These are phyloP conservation scores for Rhizophagus clarus DNA, from an alignment of 192 early-diverging fungal genomes.

Conservation along the genomic window DNA sequence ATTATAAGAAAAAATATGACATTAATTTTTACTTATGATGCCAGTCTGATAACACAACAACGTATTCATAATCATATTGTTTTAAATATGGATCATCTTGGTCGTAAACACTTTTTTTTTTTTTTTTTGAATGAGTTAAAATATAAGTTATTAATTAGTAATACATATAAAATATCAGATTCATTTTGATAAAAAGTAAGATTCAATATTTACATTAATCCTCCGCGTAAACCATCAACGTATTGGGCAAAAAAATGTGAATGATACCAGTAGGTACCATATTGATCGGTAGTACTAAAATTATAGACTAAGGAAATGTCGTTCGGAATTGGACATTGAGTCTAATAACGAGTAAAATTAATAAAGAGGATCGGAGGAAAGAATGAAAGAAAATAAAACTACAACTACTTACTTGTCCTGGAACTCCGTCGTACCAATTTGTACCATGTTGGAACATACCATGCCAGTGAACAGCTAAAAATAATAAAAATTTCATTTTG, in stretches of 20 bases:
- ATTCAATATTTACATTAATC: background rate
- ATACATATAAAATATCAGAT: too few species aligned
- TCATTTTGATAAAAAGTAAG: too few species aligned
- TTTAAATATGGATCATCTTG: constrained; percentile 34
- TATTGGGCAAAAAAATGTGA: constrained; percentile 38
- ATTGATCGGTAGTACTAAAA: constrained; percentile 31
- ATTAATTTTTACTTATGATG: constrained; percentile 28
- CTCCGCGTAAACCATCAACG: constrained; percentile 35
- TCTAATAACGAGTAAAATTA: background rate
- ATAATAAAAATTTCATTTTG: too few species aligned
- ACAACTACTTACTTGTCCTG: constrained; percentile 21
- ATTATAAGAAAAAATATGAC: background rate
- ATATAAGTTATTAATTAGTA: too few species aligned
- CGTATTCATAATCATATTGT: constrained; percentile 38
- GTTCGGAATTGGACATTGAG: constrained; percentile 40
- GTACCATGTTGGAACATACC: constrained; percentile 58
- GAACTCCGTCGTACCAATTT: constrained; percentile 52
- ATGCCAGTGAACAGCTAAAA: constrained; percentile 46
- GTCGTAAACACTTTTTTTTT: background rate
- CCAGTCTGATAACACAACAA: constrained; percentile 36
- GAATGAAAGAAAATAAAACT: background rate
- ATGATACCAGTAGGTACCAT: constrained; percentile 55
- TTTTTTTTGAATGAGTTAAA: too few species aligned
- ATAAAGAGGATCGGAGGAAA: background rate
- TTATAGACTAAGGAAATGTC: constrained; percentile 34